Base-by-base conservation (phyloP, 495 filamentous ascomycete genomes). In the Xylaria palmicola region DNA sequence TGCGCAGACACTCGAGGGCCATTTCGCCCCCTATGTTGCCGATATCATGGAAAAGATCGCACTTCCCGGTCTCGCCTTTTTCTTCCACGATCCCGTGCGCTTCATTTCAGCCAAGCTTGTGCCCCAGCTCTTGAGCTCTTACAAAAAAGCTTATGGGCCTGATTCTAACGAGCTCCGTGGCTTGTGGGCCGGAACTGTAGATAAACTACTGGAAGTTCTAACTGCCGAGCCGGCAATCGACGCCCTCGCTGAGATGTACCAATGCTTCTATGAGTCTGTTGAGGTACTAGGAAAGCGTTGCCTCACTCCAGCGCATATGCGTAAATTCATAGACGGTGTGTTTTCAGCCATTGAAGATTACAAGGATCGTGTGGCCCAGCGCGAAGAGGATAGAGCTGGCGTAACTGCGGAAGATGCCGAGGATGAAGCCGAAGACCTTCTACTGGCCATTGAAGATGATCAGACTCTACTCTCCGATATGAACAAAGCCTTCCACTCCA, bases 401-500 rank as follows among this genome's bases (percentile, higher is more conserved):
- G 78, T 74, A 2, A 81, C 86, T 13, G 84, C 87, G 3, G 93
- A 94, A 43, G 93, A 95, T 40, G 91, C 85, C 45, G 90, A 92
- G 55, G 92, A 96, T 64, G 88, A 93, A 55, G 81, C 81, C 4
- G 90, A 93, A 64, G 90, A 93, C 29, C 85, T 87, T 49, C 74
- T 93, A 5, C 89, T 94, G 66, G 95, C 95, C 6, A 90, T 99
- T 34, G 95, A 99, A 74, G 95, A 99, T 65, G 95, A 99, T 71
- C 94, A 98, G 73, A 93, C 91, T 26, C 79, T 99, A 20, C 85
- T 99, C 48, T 96, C 93, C 8, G 95, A 99, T 69, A 99, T 99
- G 95, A 99, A 98, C 86, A 99, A 99, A 79, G 92, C 95, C 0
- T 99, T 96, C 85, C 95, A 99, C 74, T 94, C 90, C 44, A 92